Base-by-base conservation (phyloP, 495 filamentous ascomycete species). In the Aspergillus olivimuriae region DNA sequence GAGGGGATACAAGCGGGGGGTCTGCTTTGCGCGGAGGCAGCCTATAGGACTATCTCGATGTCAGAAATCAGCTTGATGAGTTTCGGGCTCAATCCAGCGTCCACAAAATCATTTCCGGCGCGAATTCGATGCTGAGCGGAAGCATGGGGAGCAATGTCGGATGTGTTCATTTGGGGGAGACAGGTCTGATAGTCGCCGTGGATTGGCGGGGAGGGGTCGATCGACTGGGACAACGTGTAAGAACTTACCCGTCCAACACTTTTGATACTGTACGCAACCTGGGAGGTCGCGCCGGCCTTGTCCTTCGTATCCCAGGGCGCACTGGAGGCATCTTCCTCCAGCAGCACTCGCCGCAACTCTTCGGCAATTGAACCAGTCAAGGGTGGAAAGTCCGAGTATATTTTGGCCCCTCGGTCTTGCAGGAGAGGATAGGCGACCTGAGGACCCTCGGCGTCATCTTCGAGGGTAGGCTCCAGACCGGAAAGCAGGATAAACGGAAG, bases 401-500 rank as follows among this genome's bases (percentile, higher is more conserved):
- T 74, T 31, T 73, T 69, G 35, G 74, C 62, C 2, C 75, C 81
- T 23, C 70, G 76, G 45, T 84, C 79, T 32, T 68, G 68, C 16
- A 87, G 61, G 3, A 76, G 61, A 4, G 77, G 68, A 28, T 80
- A 77, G 14, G 50, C 21, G 7, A 35, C 31, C 4, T 46, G 12
- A 31, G 34, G 17, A 17, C 18, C n/a, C 36, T 28, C 39, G 10
- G 41, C 26, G n/a, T 50, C 57, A 46, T 57, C 55, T 48, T 52
- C 53, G 30, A 28, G 41, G 2, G 35, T 55, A 34, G 61, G 48
- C 24, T 77, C 75, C 4, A 94, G 71, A 5, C 89, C 89, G 17
- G 86, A 87, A 20, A 92, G 72, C 16, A 94, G 62, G 44, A 95
- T 65, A 26, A 92, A 75, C 12, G 89, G 89, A 45, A 87, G 69